Evolutionary conservation across 129 eudicot genomes (phyloP).

Genomic region (Flaveria ramosissima): DNA sequence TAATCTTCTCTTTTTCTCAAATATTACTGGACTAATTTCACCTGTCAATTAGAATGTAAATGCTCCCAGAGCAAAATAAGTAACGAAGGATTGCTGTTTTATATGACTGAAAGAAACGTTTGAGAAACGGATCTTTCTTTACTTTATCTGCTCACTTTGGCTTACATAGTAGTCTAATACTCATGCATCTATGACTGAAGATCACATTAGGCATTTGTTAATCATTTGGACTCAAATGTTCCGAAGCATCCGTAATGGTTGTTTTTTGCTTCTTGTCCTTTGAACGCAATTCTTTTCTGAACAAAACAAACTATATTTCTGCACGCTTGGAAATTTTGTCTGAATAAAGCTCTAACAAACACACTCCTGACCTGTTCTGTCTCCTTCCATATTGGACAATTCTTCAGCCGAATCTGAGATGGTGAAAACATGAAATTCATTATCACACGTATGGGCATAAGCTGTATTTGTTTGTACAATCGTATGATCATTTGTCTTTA

Average conservation of each 20-base stretch:
- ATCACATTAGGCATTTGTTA: conserved; percentile 11
- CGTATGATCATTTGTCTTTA: neutral
- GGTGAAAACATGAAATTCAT: neutral
- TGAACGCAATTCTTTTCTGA: neutral
- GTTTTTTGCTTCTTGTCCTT: conserved; percentile 4
- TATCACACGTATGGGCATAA: neutral
- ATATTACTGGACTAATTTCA: conserved; percentile 8
- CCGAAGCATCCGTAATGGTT: neutral
- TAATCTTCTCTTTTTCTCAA: conserved; percentile 21
- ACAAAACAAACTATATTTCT: neutral
- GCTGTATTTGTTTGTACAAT: neutral
- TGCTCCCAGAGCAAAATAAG: conserved; percentile 2
- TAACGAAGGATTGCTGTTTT: neutral
- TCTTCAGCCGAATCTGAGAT: conserved; percentile 11
- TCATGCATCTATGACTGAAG: neutral
- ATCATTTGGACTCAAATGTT: conserved; percentile 10
- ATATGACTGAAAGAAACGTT: neutral
- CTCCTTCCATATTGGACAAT: conserved; percentile 1
- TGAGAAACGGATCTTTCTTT: neutral
- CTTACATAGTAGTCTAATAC: neutral
- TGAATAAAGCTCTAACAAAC: conserved; percentile 1
- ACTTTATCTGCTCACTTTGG: neutral
- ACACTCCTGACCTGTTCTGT: conserved; percentile 2
- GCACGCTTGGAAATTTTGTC: conserved; percentile 2
- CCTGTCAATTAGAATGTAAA: conserved; percentile 11